Evolutionary conservation across 768 basidiomycete genomes (phyloP), one percentile per base, ranked within the genome.

Genomic region (Hericium coralloides): DNA sequence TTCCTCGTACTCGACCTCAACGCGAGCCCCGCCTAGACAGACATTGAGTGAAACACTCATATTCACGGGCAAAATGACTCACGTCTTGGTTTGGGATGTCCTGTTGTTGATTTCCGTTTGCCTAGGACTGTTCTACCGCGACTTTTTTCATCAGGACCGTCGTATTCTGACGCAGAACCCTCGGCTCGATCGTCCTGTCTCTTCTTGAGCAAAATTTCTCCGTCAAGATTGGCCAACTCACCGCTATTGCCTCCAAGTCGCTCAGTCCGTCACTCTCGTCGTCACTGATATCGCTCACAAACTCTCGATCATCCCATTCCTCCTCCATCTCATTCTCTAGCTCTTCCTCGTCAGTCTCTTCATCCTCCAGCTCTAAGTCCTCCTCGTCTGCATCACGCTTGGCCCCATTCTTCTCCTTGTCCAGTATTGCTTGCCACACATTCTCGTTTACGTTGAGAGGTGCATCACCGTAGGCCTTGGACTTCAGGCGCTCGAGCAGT

Each of bases 381-480:
- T 76, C 70, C 56, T 74, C 75, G 43, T 72, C 69, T 8, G 58
- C 70, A 58, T 73, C 71, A 47, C 71, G 73, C 23, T 69, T 76
- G 37, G 73, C 74, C 63, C 82, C 80, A 64, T 73, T 68, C 61
- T 69, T 67, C 67, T 97, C 93, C 49, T 84, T 78, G 66, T 97
- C 92, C 43, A 98, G 74, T 53, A 99, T 87, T 2, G 90, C 85
- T 61, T 85, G 83, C 97, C 97, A 98, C 9, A 98, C 94, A 43
- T 77, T 85, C 73, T 99, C 97, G 71, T 99, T 98, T 57, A 99
- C 95, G 70, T 99, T 98, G 47, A 99, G 80, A 12, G 97, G 97
- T 37, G 90, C 89, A 66, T 98, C 95, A 45, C 97, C 95, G 67
- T 99, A 98, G 17, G 95, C 95, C 71, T 97, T 97, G 54, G 87